Evolutionary conservation across 805 yeast genomes (phyloP).

Genomic region (Yarrowia yakushimensis): DNA sequence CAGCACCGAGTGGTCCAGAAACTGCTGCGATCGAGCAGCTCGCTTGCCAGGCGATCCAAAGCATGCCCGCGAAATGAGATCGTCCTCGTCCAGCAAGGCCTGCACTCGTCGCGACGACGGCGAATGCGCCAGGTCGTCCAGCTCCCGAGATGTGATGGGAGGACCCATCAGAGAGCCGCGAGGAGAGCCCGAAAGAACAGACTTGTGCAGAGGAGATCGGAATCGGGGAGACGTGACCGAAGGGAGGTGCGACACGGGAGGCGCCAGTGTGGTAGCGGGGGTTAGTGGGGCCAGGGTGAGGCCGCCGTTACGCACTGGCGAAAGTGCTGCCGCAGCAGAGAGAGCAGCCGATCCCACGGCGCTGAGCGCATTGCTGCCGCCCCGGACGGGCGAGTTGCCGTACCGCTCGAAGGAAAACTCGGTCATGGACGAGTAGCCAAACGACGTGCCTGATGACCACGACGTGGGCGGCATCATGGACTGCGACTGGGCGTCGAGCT

Average conservation of each 20-base stretch:
- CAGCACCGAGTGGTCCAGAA: conserved; percentile 33
- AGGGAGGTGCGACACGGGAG: conserved; percentile 8
- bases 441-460: conserved; percentile 13
- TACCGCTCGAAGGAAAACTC: conserved; percentile 12
- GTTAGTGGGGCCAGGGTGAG: conserved; percentile 28
- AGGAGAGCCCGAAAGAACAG: conserved; percentile 10
- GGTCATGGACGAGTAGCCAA: conserved; percentile 23
- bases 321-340: not conserved
- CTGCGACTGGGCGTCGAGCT: conserved; percentile 1
- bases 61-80: conserved; percentile 37
- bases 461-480: conserved; percentile 18
- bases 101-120: conserved; percentile 5
- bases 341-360: conserved; percentile 12
- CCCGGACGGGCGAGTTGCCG: conserved; percentile 16
- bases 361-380: conserved; percentile 1
- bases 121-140: conserved; percentile 2
- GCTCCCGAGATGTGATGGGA: not conserved
- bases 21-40: conserved; percentile 33
- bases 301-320: conserved; percentile 22
- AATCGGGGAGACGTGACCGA: conserved; percentile 11
- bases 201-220: conserved; percentile 18
- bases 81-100: conserved; percentile 32
- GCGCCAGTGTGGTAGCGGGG: conserved; percentile 21
- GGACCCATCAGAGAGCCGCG: conserved; percentile 13
- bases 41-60: conserved; percentile 41